Evolutionary conservation across 179 eudicot genomes (phyloP).

Genomic region (Silene vulgaris): DNA sequence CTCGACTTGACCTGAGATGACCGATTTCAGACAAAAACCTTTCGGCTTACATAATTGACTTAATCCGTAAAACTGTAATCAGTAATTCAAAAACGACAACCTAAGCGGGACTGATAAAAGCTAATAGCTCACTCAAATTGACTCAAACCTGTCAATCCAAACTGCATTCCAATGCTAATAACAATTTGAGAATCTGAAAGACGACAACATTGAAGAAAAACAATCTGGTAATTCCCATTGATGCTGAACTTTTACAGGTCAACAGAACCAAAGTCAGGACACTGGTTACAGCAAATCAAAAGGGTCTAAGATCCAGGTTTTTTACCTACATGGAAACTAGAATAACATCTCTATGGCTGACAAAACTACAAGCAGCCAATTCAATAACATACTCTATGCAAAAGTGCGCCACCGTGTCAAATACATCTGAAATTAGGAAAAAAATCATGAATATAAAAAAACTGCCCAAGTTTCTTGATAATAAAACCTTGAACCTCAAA

Average conservation of each 20-base stretch:
- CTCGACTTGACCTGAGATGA: not conserved
- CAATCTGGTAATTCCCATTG: constrained; percentile 12
- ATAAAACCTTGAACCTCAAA: constrained; percentile 9
- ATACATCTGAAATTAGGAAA: constrained; percentile 1
- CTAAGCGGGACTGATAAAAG: not conserved
- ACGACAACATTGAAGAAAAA: not conserved
- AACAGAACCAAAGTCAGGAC: constrained; percentile 11
- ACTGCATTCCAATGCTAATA: not conserved
- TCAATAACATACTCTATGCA: constrained; percentile 1
- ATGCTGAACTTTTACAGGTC: constrained; percentile 21
- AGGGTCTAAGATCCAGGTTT: constrained; percentile 6
- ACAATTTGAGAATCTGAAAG: not conserved
- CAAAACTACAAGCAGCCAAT: constrained; percentile 16
- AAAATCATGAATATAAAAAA: not conserved
- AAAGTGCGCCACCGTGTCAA: constrained; percentile 10
- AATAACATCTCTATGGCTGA: constrained; percentile 6
- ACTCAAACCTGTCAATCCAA: too few relatives aligned
- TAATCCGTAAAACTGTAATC: not conserved
- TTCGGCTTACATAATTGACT: too few relatives aligned
- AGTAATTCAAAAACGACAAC: not conserved
- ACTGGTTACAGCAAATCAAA: constrained; percentile 19
- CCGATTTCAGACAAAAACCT: too few relatives aligned
- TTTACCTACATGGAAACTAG: constrained; percentile 6
- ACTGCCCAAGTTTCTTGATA: not conserved
- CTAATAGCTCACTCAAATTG: too few relatives aligned